phyloP scores from a whole-genome alignment of 2,329 filamentous ascomycete species.

The Pseudogymnoascus sp. region DNA sequence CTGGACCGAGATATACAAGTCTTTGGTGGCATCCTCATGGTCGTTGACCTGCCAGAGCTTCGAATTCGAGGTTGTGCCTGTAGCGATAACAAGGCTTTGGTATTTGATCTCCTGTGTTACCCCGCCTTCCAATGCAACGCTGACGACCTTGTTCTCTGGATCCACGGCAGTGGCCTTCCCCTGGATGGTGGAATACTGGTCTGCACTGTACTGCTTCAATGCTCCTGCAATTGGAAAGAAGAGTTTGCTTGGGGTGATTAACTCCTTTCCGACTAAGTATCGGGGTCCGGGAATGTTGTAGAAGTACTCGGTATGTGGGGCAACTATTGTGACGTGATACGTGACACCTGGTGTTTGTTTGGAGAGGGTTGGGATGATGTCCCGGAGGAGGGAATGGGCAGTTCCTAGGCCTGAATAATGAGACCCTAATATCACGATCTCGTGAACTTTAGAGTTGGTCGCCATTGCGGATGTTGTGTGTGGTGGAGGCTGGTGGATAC shows the following conservation, averaged over 20 bases:
- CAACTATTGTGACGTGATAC: slow-evolving; percentile 48
- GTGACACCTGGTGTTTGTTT: slow-evolving; percentile 19
- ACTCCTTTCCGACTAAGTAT: slow-evolving; percentile 39
- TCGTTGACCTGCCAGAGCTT: slow-evolving; percentile 40
- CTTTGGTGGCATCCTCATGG: slow-evolving; percentile 27
- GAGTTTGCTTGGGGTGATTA: slow-evolving; percentile 40
- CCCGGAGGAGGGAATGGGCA: slow-evolving; percentile 1
- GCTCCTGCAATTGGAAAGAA: slow-evolving; percentile 41
- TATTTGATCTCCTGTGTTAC: slow-evolving; percentile 31
- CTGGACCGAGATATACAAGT: not conserved
- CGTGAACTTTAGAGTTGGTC: not conserved
- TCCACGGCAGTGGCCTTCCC: slow-evolving; percentile 42
- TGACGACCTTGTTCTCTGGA: slow-evolving; percentile 35
- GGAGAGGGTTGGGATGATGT: not conserved
- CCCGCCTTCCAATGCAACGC: slow-evolving; percentile 24
- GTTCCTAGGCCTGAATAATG: not conserved
- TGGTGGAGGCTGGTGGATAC: not conserved
- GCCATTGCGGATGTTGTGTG: not conserved
- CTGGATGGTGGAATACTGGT: slow-evolving; percentile 43
- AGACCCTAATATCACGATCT: not conserved
- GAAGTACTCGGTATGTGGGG: slow-evolving; percentile 45
- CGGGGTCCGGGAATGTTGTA: slow-evolving; percentile 47
- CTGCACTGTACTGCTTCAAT: slow-evolving; percentile 42
- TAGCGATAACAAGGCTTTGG: slow-evolving; percentile 46
- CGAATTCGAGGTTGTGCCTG: slow-evolving; percentile 38